Evolutionary conservation across 1,139 yeast genomes (phyloP), one percentile per base, ranked within the genome.

Genomic region (Sugiyamaella japonica): DNA sequence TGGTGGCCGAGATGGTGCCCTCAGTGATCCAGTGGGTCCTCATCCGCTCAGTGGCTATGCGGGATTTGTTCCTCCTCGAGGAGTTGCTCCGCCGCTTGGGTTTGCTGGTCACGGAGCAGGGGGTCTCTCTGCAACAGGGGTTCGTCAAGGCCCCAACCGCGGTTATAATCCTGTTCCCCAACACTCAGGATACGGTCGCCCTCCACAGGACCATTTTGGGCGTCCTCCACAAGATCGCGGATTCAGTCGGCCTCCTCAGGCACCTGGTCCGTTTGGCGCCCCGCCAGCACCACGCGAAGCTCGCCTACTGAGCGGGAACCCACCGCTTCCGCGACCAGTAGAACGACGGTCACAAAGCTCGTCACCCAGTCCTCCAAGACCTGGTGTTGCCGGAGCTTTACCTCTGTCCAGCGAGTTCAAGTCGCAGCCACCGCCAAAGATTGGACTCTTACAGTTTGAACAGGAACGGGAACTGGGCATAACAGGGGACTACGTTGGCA

Each of bases 361-460:
- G n/a, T 43, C 47, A 29, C 47, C 32, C 7, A 16, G 7, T n/a
- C 34, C 46, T 23, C 20, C 37, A 5, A 28, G 10, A 15, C 15
- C 38, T 15, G 17, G 38, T 15, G 40, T n/a, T n/a, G n/a, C 17
- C 9, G 15, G 25, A 13, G 16, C 4, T n/a, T 39, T 17, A 17
- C 43, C 43, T 39, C 13, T 17, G 13, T 15, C 31, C 17, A 9
- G 16, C 13, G 42, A 39, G 9, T 20, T 39, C 17, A 36, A n/a
- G 6, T 34, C 38, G 10, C 23, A n/a, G 13, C 51, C 51, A 2
- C 51, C 51, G 4, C 51, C 51, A 8, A 47, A 39, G 13, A 47
- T 47, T 16, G 50, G 50, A 3, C 43, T 39, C 9, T 20, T 47
- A 17, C 50, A 47, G 12, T 47, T 47, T 38, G 50, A 47, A 34